Conservation (phyloP, 176 grass and related monocot genomes). For the Lolium rigidum region DNA sequence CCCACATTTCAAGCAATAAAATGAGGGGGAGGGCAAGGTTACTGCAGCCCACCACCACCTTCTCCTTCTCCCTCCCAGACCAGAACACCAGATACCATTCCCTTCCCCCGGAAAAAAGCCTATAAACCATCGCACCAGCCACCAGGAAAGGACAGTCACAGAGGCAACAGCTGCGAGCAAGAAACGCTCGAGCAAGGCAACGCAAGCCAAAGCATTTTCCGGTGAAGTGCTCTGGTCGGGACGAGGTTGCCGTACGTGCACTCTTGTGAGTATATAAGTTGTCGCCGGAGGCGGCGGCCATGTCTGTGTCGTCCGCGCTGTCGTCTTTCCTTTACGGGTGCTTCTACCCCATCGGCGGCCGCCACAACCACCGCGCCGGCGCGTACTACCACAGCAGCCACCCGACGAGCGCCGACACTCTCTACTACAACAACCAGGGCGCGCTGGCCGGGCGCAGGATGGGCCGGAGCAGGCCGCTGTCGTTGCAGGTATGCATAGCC, state of each 20-base stretch:
- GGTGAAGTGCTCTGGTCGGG: not conserved
- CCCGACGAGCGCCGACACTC: constrained; percentile 56
- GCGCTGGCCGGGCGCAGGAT: constrained; percentile 54
- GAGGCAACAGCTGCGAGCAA: constrained; percentile 28
- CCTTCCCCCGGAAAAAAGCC: constrained; percentile 7
- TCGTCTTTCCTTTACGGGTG: constrained; percentile 73
- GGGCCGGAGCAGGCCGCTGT: constrained; percentile 64
- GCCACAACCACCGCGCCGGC: constrained; percentile 51
- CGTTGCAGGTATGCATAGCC: constrained; percentile 55
- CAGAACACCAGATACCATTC: constrained; percentile 26
- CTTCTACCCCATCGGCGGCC: constrained; percentile 56
- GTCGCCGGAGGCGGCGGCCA: not conserved
- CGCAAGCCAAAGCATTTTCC: not conserved
- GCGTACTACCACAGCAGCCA: constrained; percentile 69
- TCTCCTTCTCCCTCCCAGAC: not conserved
- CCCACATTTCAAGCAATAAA: constrained; percentile 53
- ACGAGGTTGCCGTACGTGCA: constrained; percentile 3
- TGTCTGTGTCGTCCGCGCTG: constrained; percentile 72
- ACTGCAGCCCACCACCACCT: not conserved
- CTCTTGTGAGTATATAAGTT: constrained; percentile 27
- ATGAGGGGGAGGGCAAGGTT: constrained; percentile 23
- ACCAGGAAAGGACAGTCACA: constrained; percentile 3
- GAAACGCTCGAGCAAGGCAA: constrained; percentile 34
- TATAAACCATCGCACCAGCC: constrained; percentile 36
- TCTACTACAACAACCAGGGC: constrained; percentile 40